Conservation (phyloP, 345 rosid species). For the Diplotaxis tenuifolia region DNA sequence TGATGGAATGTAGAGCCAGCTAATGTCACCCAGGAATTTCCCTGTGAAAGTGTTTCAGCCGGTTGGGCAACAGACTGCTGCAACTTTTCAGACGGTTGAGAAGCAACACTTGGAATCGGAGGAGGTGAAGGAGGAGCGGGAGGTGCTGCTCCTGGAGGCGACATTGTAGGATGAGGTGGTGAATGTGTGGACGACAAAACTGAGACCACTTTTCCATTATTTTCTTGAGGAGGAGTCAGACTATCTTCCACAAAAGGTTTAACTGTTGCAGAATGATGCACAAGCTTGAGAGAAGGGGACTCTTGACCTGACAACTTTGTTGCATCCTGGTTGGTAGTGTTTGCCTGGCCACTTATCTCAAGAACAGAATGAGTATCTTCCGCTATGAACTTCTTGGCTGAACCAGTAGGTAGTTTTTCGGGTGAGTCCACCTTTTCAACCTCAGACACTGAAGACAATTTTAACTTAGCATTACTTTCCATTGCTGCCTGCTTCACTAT, state of each 20-base stretch:
- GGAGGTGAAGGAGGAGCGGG: constrained; percentile 49
- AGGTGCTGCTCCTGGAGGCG: constrained; percentile 35
- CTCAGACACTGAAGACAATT: constrained; percentile 40
- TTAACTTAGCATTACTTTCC: constrained; percentile 39
- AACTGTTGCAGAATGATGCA: constrained; percentile 42
- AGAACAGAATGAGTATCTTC: constrained; percentile 33
- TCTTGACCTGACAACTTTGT: constrained; percentile 28
- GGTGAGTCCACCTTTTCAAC: constrained; percentile 31
- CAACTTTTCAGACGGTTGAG: constrained; percentile 25
- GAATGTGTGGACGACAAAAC: constrained; percentile 39
- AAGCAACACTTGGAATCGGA: constrained; percentile 32
- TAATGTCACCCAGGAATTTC: constrained; percentile 33
- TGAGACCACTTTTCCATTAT: constrained; percentile 30
- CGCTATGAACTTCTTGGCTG: constrained; percentile 25
- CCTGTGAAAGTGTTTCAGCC: constrained; percentile 27
- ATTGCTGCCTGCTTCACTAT: constrained; percentile 33
- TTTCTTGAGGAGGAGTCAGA: constrained; percentile 22
- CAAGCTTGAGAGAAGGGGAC: constrained; percentile 34
- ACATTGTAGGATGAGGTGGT: constrained; percentile 35
- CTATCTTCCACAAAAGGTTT: constrained; percentile 37
- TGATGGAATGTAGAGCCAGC: constrained; percentile 18
- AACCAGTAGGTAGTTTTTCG: constrained; percentile 31
- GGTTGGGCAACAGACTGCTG: constrained; percentile 25
- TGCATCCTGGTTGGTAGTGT: constrained; percentile 23
- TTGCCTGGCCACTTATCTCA: constrained; percentile 24